A percentile compares a stretch with the other conserved stretches of the same genome.
phyloP scores from a whole-genome alignment of 2,329 filamentous ascomycete species.

The Cytospora paraplurivora region DNA sequence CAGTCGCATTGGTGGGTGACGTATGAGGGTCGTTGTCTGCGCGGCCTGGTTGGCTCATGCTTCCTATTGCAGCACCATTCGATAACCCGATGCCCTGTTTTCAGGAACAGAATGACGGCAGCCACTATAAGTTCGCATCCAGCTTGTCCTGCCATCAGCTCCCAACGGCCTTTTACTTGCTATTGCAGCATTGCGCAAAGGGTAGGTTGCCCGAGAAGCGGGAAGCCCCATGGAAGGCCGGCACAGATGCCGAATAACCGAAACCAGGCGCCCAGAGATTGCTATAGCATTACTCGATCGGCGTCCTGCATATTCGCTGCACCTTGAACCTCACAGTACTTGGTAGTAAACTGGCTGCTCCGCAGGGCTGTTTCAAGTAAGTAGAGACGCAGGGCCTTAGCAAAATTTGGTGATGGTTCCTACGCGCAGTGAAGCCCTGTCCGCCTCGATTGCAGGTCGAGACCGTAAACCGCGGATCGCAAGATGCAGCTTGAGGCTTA shows the following conservation, averaged over 20 bases:
- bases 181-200: background rate
- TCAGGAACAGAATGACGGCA: conserved; percentile 22
- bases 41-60: conserved; percentile 12
- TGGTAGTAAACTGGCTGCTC: background rate
- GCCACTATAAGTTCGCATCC: background rate
- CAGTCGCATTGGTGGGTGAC: conserved; percentile 19
- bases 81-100: conserved; percentile 17
- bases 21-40: conserved; percentile 15
- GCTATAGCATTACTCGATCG: background rate
- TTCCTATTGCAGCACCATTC: background rate
- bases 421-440: background rate
- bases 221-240: background rate
- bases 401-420: background rate
- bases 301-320: background rate
- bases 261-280: background rate
- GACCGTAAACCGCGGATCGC: background rate
- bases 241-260: background rate
- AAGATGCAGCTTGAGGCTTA: background rate
- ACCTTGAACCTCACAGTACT: background rate
- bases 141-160: background rate
- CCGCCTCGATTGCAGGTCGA: background rate
- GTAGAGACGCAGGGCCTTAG: background rate
- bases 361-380: background rate
- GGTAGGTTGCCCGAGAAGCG: background rate
- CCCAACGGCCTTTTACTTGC: background rate